phyloP scores from a whole-genome alignment of 129 eudicot species.

The Heracleum sosnowskyi region DNA sequence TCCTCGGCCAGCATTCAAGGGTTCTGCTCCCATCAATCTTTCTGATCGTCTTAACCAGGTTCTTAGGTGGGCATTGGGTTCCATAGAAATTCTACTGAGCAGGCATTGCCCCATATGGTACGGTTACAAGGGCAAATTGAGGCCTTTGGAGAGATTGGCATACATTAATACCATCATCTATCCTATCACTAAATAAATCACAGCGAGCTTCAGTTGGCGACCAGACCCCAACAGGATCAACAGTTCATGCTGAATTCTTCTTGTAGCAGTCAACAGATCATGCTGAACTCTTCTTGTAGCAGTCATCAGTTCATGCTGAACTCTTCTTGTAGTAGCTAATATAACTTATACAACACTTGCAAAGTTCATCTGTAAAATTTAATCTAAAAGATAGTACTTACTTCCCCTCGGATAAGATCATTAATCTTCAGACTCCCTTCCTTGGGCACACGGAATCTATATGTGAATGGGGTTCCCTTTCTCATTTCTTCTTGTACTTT shows the following conservation, averaged over 20 bases:
- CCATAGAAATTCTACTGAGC: conserved; percentile 70
- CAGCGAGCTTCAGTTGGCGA: not conserved
- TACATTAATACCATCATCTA: conserved; percentile 77
- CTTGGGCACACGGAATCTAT: conserved; percentile 84
- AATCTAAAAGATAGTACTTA: conserved; percentile 15
- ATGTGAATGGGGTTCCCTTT: conserved; percentile 82
- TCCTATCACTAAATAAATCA: conserved; percentile 29
- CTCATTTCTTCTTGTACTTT: conserved; percentile 71
- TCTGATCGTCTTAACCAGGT: conserved; percentile 88
- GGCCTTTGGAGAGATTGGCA: conserved; percentile 63
- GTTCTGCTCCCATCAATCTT: conserved; percentile 91
- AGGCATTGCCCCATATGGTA: conserved; percentile 93
- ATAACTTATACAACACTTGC: not conserved
- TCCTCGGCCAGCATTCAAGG: conserved; percentile 80
- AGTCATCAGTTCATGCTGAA: too few relatives aligned
- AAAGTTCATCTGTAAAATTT: not conserved
- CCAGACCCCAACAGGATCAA: not conserved
- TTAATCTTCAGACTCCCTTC: conserved; percentile 66
- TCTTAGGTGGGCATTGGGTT: conserved; percentile 87
- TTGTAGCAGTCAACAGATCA: too few relatives aligned
- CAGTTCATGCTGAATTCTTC: too few relatives aligned
- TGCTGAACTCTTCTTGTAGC: not conserved
- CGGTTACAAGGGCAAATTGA: conserved; percentile 64
- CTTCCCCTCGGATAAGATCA: conserved; percentile 90
- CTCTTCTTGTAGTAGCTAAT: not conserved